Base-by-base conservation (phyloP, 768 basidiomycete genomes). In the Psilocybe tampanensis region DNA sequence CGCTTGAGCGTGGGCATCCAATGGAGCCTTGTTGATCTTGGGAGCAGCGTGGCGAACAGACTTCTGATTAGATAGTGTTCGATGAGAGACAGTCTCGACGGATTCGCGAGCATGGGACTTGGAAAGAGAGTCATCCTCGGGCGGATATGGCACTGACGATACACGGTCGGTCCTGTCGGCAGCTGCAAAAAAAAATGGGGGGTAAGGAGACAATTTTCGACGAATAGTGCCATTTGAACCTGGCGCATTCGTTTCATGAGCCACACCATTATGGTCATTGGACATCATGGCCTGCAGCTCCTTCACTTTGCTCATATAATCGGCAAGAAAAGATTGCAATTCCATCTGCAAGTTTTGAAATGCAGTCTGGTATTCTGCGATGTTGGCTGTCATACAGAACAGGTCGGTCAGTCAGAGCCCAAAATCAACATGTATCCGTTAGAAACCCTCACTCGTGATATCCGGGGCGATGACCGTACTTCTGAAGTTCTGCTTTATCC, bases 281-380 rank as follows among this genome's bases (percentile, higher is more conserved):
- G 54, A 32, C 1, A 68, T 48, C 2, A 53, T 23, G 6, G 47
- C 45, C 51, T 66, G 67, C 32, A 68, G 51, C 29, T 56, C 50
- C 6, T 53, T 42, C 26, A 66, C 52, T 44, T 64, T 67, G 8
- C 32, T 55, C 47, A 67, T 52, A 41, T 69, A 59, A 3, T 62
- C 47, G 8, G 44, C 52, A 13, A 69, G 47, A 42, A 69, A 69
- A 15, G 57, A 58, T 26, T 66, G 60, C 33, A 69, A 48, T 43
- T 69, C 66, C 15, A 52, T 58, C 29, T 69, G 68, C 22, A 67
- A 52, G 18, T 64, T 58, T 53, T 67, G 62, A 19, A 69, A 64
- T 2, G 59, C 48, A 2, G 44, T 51, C 24, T 66, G 64, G 3
- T 59, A 47, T 32, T 65, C 63, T 17, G 55, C 43, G 18, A 60